Evolutionary conservation across 345 rosid species (phyloP).

Genomic region (Isatis tinctoria): DNA sequence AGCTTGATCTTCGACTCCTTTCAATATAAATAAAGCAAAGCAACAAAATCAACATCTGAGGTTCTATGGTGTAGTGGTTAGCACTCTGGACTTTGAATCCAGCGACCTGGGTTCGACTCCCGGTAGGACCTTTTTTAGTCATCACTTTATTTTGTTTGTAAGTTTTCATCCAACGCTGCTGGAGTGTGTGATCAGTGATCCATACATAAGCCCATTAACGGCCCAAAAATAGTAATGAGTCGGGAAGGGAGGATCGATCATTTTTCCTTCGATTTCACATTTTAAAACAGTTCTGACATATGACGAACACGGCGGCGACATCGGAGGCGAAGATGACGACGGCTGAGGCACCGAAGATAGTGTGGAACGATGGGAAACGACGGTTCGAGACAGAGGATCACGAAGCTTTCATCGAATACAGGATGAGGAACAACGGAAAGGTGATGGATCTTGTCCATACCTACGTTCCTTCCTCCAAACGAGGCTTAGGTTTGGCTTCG

Average conservation of each 20-base stretch:
- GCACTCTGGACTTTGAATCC: conserved; percentile 97
- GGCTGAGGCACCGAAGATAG: conserved; percentile 47
- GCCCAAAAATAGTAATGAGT: background rate
- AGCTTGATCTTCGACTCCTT: no score
- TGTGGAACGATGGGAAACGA: conserved; percentile 47
- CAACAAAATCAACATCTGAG: fast-evolving
- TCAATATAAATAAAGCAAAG: no score
- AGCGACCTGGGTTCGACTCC: conserved; percentile 55
- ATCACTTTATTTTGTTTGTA: background rate
- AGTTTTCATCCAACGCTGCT: background rate
- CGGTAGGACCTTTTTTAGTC: background rate
- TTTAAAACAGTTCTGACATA: background rate
- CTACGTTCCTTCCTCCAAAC: conserved; percentile 69
- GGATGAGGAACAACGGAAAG: conserved; percentile 43
- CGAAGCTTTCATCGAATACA: conserved; percentile 69
- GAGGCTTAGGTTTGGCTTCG: conserved; percentile 86
- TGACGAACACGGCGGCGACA: conserved; percentile 27
- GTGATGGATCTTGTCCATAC: conserved; percentile 81
- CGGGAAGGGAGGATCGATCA: background rate
- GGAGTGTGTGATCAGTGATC: no score
- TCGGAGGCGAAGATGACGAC: conserved; percentile 2
- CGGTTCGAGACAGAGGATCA: conserved; percentile 91
- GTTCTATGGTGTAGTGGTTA: conserved; percentile 96
- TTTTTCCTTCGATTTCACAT: background rate
- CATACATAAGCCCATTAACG: background rate